These are phyloP conservation scores for Thinopyrum obtusiflorum DNA, from an alignment of 202 grass and related monocot genomes.

Conservation along the genomic window DNA sequence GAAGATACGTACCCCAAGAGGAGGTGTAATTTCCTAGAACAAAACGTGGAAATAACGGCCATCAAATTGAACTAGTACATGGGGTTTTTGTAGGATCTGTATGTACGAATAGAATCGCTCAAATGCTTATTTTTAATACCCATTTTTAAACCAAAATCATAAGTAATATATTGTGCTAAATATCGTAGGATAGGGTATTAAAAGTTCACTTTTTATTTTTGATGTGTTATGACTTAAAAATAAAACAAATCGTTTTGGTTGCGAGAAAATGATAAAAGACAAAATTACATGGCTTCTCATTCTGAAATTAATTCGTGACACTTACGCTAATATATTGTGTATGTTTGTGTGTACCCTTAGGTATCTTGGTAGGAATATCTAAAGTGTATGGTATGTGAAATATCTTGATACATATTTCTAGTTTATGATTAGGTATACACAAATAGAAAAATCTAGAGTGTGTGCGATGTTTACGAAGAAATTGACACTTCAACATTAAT, in stretches of 20 bases:
- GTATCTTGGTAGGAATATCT: neutral
- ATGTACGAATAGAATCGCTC: no score
- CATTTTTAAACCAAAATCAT: neutral
- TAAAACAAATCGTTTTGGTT: neutral
- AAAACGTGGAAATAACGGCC: no score
- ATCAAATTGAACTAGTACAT: no score
- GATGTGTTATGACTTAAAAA: no score
- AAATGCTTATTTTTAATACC: neutral
- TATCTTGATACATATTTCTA: neutral
- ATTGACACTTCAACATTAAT: neutral
- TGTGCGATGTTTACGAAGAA: neutral
- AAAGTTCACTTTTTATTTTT: no score
- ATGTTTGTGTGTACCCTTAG: neutral
- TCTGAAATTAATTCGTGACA: neutral
- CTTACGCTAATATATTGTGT: neutral
- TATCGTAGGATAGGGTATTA: no score
- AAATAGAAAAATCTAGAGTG: neutral
- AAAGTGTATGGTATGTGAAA: neutral
- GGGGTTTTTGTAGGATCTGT: no score
- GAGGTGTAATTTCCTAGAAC: no score
- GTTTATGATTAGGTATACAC: neutral
- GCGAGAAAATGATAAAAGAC: neutral
- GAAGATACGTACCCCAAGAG: no score
- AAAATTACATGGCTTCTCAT: neutral
- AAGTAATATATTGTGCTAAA: neutral